Evolutionary conservation across 2,329 filamentous ascomycete species (phyloP), one percentile per base, ranked within the genome.

Genomic region (Paracamarosporium sp.): DNA sequence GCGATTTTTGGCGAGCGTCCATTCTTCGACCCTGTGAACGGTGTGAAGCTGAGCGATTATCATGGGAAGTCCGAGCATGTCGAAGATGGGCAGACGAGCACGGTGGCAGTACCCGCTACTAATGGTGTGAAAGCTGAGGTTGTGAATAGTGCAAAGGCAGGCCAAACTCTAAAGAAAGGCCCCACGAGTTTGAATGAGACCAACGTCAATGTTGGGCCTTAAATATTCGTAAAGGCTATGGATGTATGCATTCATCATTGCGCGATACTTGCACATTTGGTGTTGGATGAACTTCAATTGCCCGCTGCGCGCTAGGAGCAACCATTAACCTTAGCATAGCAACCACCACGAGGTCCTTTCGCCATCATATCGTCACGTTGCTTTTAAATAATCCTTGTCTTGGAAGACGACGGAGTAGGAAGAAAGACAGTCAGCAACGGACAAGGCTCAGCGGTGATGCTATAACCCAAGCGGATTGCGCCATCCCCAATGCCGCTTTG

Each of bases 1-100:
- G 22, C 15, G 15, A 43, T 60, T 1, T 60, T 46, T 53, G 57
- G 57, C n/a, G 57, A 60, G 36, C 41, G 38, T 27, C 57, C 50
- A n/a, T 50, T 36, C 33, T 58, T 55, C 13, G 50, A 54, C 40
- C 3, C 12, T 8, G 46, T 30, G 7, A 40, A 44, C 13, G 27
- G 50, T 45, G 25, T 53, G 3, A 41, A 8, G 48, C 28, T 51
- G 31, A 51, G 48, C 24, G 48, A 51, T 11, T 51, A 51, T 27
- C 30, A 17, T 15, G 52, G 40, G 15, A 54, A 45, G 43, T n/a
- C 15, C 6, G 22, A 22, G 8, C 13, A 30, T n/a, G 25, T 11
- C 9, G 44, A 47, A 20, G 27, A 30, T 27, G 25, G 7, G 12
- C 3, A 17, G 7, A 27, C 8, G 24, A 12, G n/a, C n/a, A 9